Evolutionary conservation across 139 green algal genomes (phyloP).

Genomic region (Dunaliella sp.): DNA sequence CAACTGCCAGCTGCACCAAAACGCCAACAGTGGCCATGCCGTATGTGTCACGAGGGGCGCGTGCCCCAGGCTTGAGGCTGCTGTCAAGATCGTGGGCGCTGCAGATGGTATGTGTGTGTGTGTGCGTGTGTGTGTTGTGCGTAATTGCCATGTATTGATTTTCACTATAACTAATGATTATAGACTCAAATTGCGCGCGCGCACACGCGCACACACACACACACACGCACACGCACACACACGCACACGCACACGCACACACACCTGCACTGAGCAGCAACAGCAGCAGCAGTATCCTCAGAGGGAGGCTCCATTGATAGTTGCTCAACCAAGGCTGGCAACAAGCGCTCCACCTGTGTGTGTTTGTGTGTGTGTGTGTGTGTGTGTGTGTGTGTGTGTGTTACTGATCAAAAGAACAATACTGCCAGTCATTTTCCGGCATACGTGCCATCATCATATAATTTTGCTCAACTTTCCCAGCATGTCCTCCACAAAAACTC

Average conservation of each 20-base stretch:
- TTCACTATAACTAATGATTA: no score
- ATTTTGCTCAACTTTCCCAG: no score
- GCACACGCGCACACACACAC: no score
- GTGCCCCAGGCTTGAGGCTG: background rate
- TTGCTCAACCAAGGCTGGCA: constrained; percentile 60
- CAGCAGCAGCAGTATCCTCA: background rate
- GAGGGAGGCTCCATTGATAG: constrained; percentile 7
- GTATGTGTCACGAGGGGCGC: constrained; percentile 1
- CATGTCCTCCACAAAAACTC: no score
- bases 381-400: background rate
- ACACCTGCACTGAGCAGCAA: background rate
- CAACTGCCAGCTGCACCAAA: constrained; percentile 75
- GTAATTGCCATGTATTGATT: no score
- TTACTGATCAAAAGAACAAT: background rate
- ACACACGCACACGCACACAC: no score
- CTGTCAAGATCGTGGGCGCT: background rate
- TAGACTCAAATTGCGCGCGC: no score
- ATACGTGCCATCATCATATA: no score
- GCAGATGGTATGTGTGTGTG: no score
- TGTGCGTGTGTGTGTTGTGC: no score
- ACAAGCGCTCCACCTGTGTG: constrained; percentile 43
- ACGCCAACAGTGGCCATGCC: constrained; percentile 41
- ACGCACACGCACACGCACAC: no score
- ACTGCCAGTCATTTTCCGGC: no score
- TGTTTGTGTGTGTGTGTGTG: background rate